phyloP scores from a whole-genome alignment of 495 filamentous ascomycete species.

The Xylaria castorea region DNA sequence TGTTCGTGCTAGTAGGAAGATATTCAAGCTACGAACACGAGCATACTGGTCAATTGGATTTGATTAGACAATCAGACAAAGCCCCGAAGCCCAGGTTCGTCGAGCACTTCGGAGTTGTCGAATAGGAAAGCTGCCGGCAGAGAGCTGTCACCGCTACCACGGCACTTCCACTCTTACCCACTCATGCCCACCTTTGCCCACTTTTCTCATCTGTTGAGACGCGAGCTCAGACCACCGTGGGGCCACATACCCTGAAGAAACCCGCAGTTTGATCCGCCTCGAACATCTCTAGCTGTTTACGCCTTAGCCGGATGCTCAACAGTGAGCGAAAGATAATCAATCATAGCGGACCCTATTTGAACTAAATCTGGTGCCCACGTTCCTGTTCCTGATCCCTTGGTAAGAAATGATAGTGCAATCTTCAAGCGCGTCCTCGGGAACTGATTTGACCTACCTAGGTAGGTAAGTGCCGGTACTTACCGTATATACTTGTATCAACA shows the following conservation, averaged over 20 bases:
- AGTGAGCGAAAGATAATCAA: conserved; percentile 11
- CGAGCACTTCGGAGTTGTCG: conserved; percentile 6
- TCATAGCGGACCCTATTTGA: neutral
- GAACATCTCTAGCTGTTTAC: neutral
- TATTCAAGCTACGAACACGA: neutral
- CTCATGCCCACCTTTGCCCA: neutral
- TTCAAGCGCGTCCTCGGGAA: neutral
- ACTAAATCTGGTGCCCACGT: neutral
- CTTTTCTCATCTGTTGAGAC: conserved; percentile 29
- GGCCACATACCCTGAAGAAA: neutral
- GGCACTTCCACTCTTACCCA: conserved; percentile 4
- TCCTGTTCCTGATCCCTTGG: conserved; percentile 15
- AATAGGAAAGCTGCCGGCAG: conserved; percentile 25
- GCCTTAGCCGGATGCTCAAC: conserved; percentile 19
- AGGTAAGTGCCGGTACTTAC: neutral
- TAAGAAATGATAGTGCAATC: neutral
- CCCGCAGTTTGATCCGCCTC: neutral
- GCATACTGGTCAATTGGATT: neutral
- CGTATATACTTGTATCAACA: neutral
- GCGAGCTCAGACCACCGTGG: neutral
- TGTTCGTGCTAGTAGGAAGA: neutral
- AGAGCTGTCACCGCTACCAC: conserved; percentile 26
- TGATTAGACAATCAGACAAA: neutral
- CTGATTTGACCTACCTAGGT: neutral
- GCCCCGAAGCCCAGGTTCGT: conserved; percentile 16